These are phyloP conservation scores for Triglochin maritima DNA, from an alignment of 106 monocot species.

Conservation along the genomic window DNA sequence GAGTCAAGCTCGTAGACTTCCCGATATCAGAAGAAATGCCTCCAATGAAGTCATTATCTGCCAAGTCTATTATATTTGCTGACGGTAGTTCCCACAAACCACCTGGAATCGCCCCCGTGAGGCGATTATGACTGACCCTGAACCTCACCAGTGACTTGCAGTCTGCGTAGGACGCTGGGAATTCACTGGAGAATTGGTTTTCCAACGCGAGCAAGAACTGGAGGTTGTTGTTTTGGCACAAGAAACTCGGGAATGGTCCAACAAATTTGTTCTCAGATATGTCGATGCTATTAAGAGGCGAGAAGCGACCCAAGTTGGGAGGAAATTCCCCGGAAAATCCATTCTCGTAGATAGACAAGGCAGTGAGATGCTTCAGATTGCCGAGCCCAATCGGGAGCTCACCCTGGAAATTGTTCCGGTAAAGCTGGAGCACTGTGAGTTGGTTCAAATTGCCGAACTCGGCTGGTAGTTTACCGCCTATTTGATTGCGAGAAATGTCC, in stretches of 20 bases:
- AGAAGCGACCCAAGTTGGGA: slow-evolving; percentile 45
- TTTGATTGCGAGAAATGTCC: slow-evolving; percentile 55
- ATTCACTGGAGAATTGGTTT: slow-evolving; percentile 64
- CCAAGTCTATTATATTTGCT: slow-evolving; percentile 51
- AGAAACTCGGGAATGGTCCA: slow-evolving; percentile 52
- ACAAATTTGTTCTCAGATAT: slow-evolving; percentile 79
- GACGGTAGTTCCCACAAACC: slow-evolving; percentile 67
- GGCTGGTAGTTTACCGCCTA: slow-evolving; percentile 45
- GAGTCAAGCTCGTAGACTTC: slow-evolving; percentile 29
- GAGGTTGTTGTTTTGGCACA: slow-evolving; percentile 52
- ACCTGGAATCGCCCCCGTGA: slow-evolving; percentile 39
- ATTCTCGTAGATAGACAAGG: slow-evolving; percentile 66
- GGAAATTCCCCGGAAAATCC: slow-evolving; percentile 64
- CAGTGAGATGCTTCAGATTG: slow-evolving; percentile 26
- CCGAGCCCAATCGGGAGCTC: slow-evolving; percentile 53
- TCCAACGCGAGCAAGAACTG: slow-evolving; percentile 57
- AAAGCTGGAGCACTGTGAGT: slow-evolving; percentile 51
- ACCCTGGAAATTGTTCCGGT: slow-evolving; percentile 53
- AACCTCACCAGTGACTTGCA: slow-evolving; percentile 59
- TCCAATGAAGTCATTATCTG: slow-evolving; percentile 53
- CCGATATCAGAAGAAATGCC: slow-evolving; percentile 47
- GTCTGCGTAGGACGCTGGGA: slow-evolving; percentile 46
- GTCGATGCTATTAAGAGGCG: slow-evolving; percentile 58
- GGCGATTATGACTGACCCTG: slow-evolving; percentile 52
- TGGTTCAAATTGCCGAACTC: slow-evolving; percentile 44